Evolutionary conservation across 2,329 filamentous ascomycete genomes (phyloP), one percentile per base, ranked within the genome.

Genomic region (Ceratocystis cubensis): DNA sequence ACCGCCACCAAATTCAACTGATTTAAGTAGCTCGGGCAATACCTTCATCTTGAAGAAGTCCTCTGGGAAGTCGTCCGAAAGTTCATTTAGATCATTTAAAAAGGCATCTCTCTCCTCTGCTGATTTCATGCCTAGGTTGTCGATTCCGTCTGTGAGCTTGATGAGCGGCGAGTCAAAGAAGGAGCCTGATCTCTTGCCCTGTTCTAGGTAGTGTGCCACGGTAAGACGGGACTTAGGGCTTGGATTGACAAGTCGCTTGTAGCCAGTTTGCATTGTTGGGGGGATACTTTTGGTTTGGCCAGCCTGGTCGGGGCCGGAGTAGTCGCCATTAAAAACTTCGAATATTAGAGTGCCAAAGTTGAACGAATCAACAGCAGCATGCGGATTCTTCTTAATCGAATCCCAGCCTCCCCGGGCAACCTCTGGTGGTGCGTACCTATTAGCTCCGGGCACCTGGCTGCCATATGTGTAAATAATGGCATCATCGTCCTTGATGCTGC

Each of bases 1-100:
- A 33, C 94, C 94, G 10, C 93, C 94, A 6, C 94, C 94, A 75
- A 96, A 99, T 73, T 99, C 94, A n/a, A 97, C 91, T 0, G 92
- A 96, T 74, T 97, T 99, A n/a, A 99, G 81, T 37, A 99, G 79
- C 73, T 99, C 94, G 0, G 94, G 94, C 7, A 99, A 80, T 2
- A 99, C 86, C 73, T 97, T 99, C 82, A 96, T 89, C 74, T 95
- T 96, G 80, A 97, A 96, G 75, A 96, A 99, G 68, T 97, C 94
- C 73, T 96, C 93, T 0, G 94, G 94, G 69, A 97, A 96, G 75
- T 99, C 92, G 70, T 96, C 91, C 0, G 91, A 88, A 4, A 96
- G 81, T 68, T 88, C 82, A 70, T 96, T 91, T 5, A 99, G 82
- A 72, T 96, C 90, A 65, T 80, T 82, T 15, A 99, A 79, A 70